A percentile compares a stretch with the other conserved stretches of the same genome.
phyloP scores from a whole-genome alignment of 768 basidiomycete species.

The Trametes coccinea region DNA sequence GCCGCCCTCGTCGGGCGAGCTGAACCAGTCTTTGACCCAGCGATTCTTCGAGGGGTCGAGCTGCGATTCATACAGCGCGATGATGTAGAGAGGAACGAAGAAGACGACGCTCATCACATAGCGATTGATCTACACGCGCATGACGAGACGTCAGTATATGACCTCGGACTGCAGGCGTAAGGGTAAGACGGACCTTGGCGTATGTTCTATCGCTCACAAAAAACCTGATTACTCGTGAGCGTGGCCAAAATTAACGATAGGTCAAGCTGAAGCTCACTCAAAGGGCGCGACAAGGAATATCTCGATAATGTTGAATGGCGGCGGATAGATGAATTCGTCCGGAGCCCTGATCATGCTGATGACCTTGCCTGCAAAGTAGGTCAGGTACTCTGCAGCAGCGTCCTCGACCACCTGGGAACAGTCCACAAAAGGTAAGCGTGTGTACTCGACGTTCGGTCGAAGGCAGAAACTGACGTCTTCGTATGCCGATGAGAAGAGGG shows the following conservation, averaged over 20 bases:
- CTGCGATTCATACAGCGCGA: slow-evolving; percentile 76
- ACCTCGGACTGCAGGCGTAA: too few relatives aligned
- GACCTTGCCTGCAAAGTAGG: slow-evolving; percentile 89
- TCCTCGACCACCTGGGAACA: slow-evolving; percentile 66
- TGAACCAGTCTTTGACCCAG: slow-evolving; percentile 74
- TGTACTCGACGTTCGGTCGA: background rate
- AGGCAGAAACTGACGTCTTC: slow-evolving; percentile 58
- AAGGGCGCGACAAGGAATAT: slow-evolving; percentile 76
- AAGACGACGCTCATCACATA: slow-evolving; percentile 79
- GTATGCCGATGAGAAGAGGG: slow-evolving; percentile 92
- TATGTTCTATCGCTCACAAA: slow-evolving; percentile 55
- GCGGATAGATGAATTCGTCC: slow-evolving; percentile 83
- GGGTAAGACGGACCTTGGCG: slow-evolving; percentile 44
- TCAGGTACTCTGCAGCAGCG: slow-evolving; percentile 87
- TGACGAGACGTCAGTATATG: too few relatives aligned
- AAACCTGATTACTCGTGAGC: slow-evolving; percentile 35
- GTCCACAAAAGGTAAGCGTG: background rate
- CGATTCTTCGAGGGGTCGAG: slow-evolving; percentile 46
- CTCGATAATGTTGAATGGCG: slow-evolving; percentile 92
- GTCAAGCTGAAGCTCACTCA: slow-evolving; percentile 57
- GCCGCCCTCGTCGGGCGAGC: slow-evolving; percentile 56
- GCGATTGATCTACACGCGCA: slow-evolving; percentile 61
- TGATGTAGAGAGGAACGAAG: slow-evolving; percentile 70
- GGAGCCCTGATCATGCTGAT: slow-evolving; percentile 83
- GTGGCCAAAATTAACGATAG: background rate